phyloP scores from a whole-genome alignment of 140 eudicot genomes.

The Ambrosia hybrid region DNA sequence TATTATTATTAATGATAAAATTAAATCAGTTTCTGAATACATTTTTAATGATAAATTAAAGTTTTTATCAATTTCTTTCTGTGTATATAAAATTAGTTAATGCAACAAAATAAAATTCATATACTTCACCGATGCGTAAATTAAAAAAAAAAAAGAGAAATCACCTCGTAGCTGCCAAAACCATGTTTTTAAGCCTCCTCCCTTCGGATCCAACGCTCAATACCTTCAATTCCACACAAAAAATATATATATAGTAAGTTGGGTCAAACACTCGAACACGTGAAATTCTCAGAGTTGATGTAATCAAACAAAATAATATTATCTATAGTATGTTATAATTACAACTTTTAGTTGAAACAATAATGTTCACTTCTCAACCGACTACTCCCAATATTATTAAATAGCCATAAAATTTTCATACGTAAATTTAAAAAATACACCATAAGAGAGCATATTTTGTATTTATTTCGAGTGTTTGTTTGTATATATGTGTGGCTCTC shows the following conservation, averaged over 20 bases:
- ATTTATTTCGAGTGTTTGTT: too few species aligned
- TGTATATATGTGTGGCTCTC: too few species aligned
- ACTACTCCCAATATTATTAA: too few species aligned
- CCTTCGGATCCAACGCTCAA: slow-evolving; percentile 46
- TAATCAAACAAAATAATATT: background rate
- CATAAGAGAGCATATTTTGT: too few species aligned
- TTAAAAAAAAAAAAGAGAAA: background rate
- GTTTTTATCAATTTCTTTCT: too few species aligned
- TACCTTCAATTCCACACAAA: slow-evolving; percentile 27
- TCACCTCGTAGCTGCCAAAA: slow-evolving; percentile 67
- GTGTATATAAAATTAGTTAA: background rate
- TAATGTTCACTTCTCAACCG: too few species aligned
- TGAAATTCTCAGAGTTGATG: background rate
- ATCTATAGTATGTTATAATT: too few species aligned
- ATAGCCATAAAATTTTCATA: too few species aligned
- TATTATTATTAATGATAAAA: background rate
- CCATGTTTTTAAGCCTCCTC: slow-evolving; percentile 52
- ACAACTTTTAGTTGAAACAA: too few species aligned
- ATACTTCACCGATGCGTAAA: too few species aligned
- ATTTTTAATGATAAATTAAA: background rate
- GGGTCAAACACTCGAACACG: background rate
- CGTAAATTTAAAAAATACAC: too few species aligned
- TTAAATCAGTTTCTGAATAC: background rate
- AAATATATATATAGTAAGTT: background rate
- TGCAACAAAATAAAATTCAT: background rate